These are phyloP conservation scores for Trametes maxima DNA, from an alignment of 768 basidiomycete species.

Conservation along the genomic window DNA sequence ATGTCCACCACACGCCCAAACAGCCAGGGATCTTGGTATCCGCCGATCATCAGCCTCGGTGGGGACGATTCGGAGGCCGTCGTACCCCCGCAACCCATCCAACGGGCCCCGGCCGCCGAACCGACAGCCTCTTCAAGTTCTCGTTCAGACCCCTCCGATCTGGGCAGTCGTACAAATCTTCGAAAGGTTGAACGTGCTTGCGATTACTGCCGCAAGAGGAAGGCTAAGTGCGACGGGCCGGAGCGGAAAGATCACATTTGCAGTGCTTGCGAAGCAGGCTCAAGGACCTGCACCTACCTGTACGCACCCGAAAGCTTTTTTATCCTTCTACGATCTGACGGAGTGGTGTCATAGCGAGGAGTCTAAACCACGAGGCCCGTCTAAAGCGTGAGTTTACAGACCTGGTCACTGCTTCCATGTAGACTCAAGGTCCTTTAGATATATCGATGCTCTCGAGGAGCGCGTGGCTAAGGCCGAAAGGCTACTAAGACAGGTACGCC, in stretches of 20 bases:
- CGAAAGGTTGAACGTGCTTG: constrained; percentile 1
- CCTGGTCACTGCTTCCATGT: no score
- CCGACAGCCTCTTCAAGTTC: neutral
- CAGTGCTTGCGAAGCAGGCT: neutral
- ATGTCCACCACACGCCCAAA: no score
- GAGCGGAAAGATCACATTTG: constrained; percentile 1
- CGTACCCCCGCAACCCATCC: neutral
- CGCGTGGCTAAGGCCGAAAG: neutral
- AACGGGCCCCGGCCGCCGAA: neutral
- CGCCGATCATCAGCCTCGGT: neutral
- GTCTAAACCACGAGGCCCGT: neutral
- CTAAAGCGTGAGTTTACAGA: neutral
- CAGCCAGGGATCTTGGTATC: neutral
- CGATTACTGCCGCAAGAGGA: constrained; percentile 1
- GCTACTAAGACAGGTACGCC: neutral
- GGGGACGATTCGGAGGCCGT: neutral
- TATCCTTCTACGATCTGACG: neutral
- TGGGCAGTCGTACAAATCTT: neutral
- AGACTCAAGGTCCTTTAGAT: neutral
- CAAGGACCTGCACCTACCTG: neutral
- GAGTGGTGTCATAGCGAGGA: neutral
- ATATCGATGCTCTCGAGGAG: neutral
- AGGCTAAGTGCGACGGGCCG: constrained; percentile 1
- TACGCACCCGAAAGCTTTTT: neutral
- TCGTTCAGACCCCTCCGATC: neutral